Evolutionary conservation across 208 protist genomes (phyloP), one percentile per base, ranked within the genome.

Genomic region (Leishmania amazonensis): DNA sequence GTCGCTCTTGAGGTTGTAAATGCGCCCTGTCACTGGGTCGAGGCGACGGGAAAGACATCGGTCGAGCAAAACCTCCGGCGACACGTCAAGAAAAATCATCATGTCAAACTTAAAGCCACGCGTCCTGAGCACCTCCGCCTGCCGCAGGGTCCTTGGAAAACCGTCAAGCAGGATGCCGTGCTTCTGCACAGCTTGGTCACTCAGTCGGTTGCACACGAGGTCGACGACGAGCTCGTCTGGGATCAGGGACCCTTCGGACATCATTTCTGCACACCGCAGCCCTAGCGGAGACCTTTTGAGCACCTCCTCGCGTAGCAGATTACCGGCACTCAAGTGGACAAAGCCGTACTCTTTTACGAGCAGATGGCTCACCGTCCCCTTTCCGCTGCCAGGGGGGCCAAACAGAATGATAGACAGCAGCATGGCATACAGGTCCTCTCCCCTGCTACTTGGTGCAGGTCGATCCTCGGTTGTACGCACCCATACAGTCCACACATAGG

Each of bases 291-390:
- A 90, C 79, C 83, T 80, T 38, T 84, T 83, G 67, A 85, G 81
- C 78, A 97, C 89, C 86, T 99, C 98, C 57, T 89, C 89, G 51
- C 98, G 90, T 57, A 99, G 88, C 21, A 99, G 78, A 58, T 98
- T 91, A 54, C 98, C 97, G 2, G 94, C 90, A 60, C 90, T 97
- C 42, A 99, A 82, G 86, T 98, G 96, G 13, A 92, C 75, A 49
- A 96, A 87, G 42, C 90, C 90, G 75, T 94, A 98, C 45, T 98
- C 85, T 57, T 89, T 82, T 19, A 97, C 96, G 3, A 99, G 77
- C 6, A 95, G 82, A 28, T 98, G 90, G 51, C 97, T 97, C 62
- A 94, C 84, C 24, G 91, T 95, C 7, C 94, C 93, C 73, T 96
- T 97, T 7, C 94, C 94, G 78, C 87, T 92, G 11, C 93, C 94